phyloP scores from a whole-genome alignment of 768 basidiomycete genomes.

The Suillus fuscotomentosus region DNA sequence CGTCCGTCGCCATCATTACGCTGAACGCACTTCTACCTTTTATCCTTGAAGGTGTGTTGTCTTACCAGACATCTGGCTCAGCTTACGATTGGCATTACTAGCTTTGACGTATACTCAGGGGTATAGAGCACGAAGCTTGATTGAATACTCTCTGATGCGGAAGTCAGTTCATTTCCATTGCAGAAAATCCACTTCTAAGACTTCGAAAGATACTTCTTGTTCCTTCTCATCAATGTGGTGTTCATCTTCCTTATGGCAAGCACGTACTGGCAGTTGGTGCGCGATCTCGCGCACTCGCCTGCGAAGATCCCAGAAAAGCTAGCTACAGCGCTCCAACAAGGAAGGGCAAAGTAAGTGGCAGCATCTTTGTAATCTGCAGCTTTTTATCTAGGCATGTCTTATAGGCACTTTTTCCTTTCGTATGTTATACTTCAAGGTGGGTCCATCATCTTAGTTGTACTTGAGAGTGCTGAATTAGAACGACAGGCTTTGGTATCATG shows the following conservation, averaged over 20 bases:
- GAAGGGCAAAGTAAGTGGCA: slow-evolving; percentile 57
- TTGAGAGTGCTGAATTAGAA: slow-evolving; percentile 7
- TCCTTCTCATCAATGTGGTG: slow-evolving; percentile 88
- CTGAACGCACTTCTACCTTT: slow-evolving; percentile 90
- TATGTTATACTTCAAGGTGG: slow-evolving; percentile 83
- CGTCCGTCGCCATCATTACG: slow-evolving; percentile 85
- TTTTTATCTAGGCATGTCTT: slow-evolving; percentile 4
- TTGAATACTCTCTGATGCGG: slow-evolving; percentile 88
- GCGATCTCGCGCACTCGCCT: slow-evolving; percentile 90
- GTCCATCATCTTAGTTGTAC: neutral
- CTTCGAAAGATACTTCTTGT: slow-evolving; percentile 78
- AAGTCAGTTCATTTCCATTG: slow-evolving; percentile 55
- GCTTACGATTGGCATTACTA: slow-evolving; percentile 14
- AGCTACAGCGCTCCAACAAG: slow-evolving; percentile 78
- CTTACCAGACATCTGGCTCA: neutral
- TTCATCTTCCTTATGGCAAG: slow-evolving; percentile 92
- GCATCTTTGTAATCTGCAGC: slow-evolving; percentile 9
- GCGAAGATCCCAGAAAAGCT: slow-evolving; percentile 93
- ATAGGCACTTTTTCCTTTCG: slow-evolving; percentile 78
- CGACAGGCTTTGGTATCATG: slow-evolving; percentile 84
- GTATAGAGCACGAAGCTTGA: slow-evolving; percentile 84
- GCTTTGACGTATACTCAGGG: slow-evolving; percentile 90
- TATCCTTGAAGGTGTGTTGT: slow-evolving; percentile 71
- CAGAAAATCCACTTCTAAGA: slow-evolving; percentile 8
- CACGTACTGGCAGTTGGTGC: slow-evolving; percentile 89